Evolutionary conservation across 352 stramenopile species (phyloP).

Genomic region (Phytophthora brassicae): DNA sequence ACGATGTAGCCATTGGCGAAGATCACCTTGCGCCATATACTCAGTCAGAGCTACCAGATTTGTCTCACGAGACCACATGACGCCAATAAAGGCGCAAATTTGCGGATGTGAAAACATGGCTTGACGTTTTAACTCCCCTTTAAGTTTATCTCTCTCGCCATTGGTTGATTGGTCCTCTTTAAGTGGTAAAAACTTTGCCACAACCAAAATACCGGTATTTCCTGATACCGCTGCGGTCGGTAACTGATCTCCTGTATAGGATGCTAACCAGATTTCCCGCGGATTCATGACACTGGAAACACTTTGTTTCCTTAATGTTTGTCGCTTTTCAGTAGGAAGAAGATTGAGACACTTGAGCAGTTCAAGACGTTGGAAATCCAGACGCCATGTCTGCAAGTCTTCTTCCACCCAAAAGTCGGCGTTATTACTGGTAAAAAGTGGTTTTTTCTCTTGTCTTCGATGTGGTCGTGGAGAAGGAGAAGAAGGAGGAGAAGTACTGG

Average conservation of each 20-base stretch:
- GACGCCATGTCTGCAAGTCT: conserved; percentile 63
- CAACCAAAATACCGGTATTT: conserved; percentile 43
- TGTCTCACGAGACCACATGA: conserved; percentile 69
- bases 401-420: conserved; percentile 69
- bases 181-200: conserved; percentile 56
- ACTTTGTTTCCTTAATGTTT: conserved; percentile 39
- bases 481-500: conserved; percentile 26
- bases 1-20: conserved; percentile 71
- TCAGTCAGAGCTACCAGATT: conserved; percentile 71
- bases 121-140: conserved; percentile 60
- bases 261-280: conserved; percentile 65
- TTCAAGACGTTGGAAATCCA: conserved; percentile 66
- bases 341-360: conserved; percentile 58
- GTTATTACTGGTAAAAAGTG: conserved; percentile 34
- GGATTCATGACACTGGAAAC: conserved; percentile 33
- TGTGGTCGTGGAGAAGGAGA: conserved; percentile 17
- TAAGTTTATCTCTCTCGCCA: conserved; percentile 50
- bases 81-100: conserved; percentile 66
- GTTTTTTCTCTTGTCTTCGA: conserved; percentile 25
- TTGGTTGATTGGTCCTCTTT: conserved; percentile 25
- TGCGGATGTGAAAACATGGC: conserved; percentile 65
- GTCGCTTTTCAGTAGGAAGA: conserved; percentile 46
- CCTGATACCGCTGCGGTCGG: conserved; percentile 23
- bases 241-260: conserved; percentile 26
- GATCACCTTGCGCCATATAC: conserved; percentile 71